Evolutionary conservation across 164 flowering plant genomes (phyloP).

Genomic region (Nymphaea thermarum): DNA sequence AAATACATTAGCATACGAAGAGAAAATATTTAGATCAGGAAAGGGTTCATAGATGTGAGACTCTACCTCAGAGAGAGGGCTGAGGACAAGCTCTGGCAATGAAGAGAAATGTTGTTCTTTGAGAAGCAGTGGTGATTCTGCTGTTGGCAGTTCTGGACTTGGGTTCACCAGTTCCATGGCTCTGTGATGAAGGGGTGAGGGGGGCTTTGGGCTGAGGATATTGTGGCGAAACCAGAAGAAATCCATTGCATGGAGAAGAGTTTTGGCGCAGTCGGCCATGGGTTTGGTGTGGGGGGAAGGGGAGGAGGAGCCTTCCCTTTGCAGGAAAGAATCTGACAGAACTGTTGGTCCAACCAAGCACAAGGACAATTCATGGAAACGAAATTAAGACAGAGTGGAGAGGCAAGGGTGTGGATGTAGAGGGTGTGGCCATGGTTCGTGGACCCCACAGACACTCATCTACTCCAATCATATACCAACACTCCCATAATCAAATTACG

Average conservation of each 20-base stretch:
- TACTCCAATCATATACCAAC: background rate
- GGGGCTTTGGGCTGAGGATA: constrained; percentile 22
- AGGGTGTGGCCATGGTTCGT: background rate
- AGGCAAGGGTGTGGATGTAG: background rate
- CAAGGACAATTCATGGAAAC: background rate
- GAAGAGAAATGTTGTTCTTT: background rate
- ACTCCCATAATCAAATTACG: background rate
- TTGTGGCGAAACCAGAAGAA: constrained; percentile 46
- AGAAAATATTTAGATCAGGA: background rate
- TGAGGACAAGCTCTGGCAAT: background rate
- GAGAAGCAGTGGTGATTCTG: background rate
- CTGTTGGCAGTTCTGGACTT: background rate
- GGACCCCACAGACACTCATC: background rate
- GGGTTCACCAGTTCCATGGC: background rate
- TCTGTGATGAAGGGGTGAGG: background rate
- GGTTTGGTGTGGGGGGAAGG: background rate
- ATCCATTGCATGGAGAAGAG: constrained; percentile 36
- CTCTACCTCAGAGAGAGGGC: background rate
- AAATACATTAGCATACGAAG: too few relatives aligned
- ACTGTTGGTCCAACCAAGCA: background rate
- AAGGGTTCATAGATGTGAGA: background rate
- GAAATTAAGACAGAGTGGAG: background rate
- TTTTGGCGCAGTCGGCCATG: background rate
- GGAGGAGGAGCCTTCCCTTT: background rate
- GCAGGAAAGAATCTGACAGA: background rate